Base-by-base conservation (phyloP, 2,329 filamentous ascomycete species). In the Epichloe sylvatica region DNA sequence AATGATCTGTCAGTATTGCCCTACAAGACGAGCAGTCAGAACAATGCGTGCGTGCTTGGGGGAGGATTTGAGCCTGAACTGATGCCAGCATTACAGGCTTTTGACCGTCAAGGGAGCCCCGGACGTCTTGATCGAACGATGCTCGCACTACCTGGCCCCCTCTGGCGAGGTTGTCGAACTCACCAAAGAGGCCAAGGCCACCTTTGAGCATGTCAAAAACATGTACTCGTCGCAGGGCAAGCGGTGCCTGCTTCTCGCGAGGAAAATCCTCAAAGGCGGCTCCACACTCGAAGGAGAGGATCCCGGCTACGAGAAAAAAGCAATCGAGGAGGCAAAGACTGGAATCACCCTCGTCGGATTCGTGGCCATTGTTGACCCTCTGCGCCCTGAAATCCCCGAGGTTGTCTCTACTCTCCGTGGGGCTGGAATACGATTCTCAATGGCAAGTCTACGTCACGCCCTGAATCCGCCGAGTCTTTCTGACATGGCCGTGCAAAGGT, bases 31-130 rank as follows among this genome's bases (percentile, higher is more conserved):
- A 30, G 30, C 9, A 11, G 30, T 11, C 30, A 9, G 30, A 11
- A 30, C 30, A 30, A 30, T 9, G 8, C 30, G 4, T 30, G 30
- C 8, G 30, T 30, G 7, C 30, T 30, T 11, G 30, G 30, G 30
- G 30, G 11, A 30, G n/a, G n/a, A n/a, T n/a, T 30, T 30, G 30
- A 30, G 9, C 30, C 30, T 12, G 11, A 5, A 21, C 40, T 33
- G 12, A 43, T 13, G 35, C 21, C 8, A 4, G 5, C 5, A 9
- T 30, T n/a, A 5, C 15, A 76, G 71, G 1, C 67, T 84, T 0
- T 66, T 89, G 41, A 84, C 81, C n/a, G 84, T 89, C 60, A 89
- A 91, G 62, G 85, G 85, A 1, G 85, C 84, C 0, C 84, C 85
- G 0, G 86, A 90, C 58, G 78, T 89, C 34, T 70, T 90, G 0